Evolutionary conservation across 176 grass and related monocot genomes (phyloP), one percentile per base, ranked within the genome.

Genomic region (Hsuehochloa calcarea): DNA sequence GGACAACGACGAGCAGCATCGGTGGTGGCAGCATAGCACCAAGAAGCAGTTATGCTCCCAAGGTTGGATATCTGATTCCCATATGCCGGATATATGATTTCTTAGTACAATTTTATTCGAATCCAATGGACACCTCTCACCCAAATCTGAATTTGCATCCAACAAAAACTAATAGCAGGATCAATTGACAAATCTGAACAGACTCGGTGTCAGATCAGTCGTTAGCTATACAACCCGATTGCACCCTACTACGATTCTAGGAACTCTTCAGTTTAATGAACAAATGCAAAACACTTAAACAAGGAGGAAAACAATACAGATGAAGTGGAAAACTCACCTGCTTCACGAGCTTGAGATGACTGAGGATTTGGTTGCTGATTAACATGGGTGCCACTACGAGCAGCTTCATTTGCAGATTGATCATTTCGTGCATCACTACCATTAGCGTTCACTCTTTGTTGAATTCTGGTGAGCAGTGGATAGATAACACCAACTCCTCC

Each of bases 391-490:
- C 20, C 78, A 89, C 69, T 91, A 52, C 16, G 69, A 83, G 75
- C 72, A 29, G 71, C 26, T 79, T 84, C 83, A 87, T 74, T 88
- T 72, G 84, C 79, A 77, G 78, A 75, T 72, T 77, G 78, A 70
- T 70, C 84, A 65, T 74, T 90, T 77, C 70, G 70, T 81, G 83
- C 74, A 85, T 88, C 80, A 45, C 52, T 84, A 90, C 68, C 82
- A 87, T 91, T 94, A 69, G 54, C 51, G 72, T 71, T 79, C 82
- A 55, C 77, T 66, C 89, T 86, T 55, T 84, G 82, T 62, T 90
- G 93, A 89, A 94, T 81, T 87, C 96, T 94, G 81, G 88, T 89
- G 59, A 98, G 39, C 11, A 92, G 1, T 79, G 93, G 90, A 82
- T 90, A 88, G 39, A 95, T 72, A 84, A 90, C 39, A 81, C 75